These are phyloP conservation scores for Fusarium decemcellulare DNA, from an alignment of 2,329 filamentous ascomycete species.

Conservation along the genomic window DNA sequence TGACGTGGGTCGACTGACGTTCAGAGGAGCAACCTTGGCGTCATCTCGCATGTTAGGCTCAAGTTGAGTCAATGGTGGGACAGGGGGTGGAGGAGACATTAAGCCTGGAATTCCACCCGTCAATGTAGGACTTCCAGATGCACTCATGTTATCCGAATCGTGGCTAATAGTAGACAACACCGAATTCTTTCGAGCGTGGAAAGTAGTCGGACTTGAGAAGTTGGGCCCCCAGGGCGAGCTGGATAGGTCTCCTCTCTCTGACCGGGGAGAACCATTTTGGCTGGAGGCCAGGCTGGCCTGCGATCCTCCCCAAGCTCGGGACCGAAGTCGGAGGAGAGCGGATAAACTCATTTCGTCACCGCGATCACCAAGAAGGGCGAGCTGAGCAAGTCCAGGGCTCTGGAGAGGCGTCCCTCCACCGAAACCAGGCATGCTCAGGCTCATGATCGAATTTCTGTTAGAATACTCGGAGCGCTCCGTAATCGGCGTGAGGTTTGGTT, in stretches of 20 bases:
- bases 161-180: slow-evolving; percentile 64
- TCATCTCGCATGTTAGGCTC: slow-evolving; percentile 29
- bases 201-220: slow-evolving; percentile 40
- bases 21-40: slow-evolving; percentile 22
- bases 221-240: slow-evolving; percentile 57
- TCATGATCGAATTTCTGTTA: slow-evolving; percentile 92
- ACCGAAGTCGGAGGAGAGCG: slow-evolving; percentile 79
- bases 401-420: slow-evolving; percentile 66
- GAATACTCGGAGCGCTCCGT: slow-evolving; percentile 97
- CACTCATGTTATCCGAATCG: slow-evolving; percentile 63
- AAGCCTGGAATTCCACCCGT: slow-evolving; percentile 57
- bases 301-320: slow-evolving; percentile 85
- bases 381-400: slow-evolving; percentile 82
- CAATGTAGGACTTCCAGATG: slow-evolving; percentile 65
- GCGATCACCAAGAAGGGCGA: slow-evolving; percentile 74
- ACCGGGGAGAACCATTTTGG: slow-evolving; percentile 65
- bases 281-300: slow-evolving; percentile 77
- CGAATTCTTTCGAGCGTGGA: slow-evolving; percentile 64
- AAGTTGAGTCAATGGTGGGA: slow-evolving; percentile 33
- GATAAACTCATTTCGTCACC: slow-evolving; percentile 79
- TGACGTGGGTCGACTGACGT: slow-evolving; percentile 21
- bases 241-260: slow-evolving; percentile 64
- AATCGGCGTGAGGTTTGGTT: slow-evolving; percentile 95
- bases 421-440: slow-evolving; percentile 64
- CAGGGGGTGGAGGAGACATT: slow-evolving; percentile 43